Conservation (phyloP, 257 asterid genomes). For the Leptodermis oblonga region DNA sequence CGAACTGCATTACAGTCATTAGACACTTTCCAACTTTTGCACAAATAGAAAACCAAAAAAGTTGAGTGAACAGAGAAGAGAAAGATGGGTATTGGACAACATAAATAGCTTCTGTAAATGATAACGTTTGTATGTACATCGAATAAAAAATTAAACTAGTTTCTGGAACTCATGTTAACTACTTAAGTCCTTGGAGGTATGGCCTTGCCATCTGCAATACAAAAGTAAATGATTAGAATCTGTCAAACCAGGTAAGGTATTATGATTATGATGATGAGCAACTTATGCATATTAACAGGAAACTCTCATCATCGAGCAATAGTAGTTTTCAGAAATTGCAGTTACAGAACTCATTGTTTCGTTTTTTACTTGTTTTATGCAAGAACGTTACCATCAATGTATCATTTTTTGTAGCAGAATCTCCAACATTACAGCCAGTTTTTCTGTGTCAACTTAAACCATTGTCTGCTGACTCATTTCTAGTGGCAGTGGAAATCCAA, state of each 20-base stretch:
- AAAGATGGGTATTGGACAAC: conserved; percentile 17
- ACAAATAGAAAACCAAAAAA: conserved; percentile 2
- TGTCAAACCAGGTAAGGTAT: background rate
- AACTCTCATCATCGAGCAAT: background rate
- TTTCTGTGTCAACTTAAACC: background rate
- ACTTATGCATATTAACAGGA: background rate
- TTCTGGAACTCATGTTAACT: conserved; percentile 32
- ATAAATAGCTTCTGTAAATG: conserved; percentile 34
- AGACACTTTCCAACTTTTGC: conserved; percentile 10
- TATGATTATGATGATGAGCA: background rate
- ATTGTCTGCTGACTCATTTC: background rate
- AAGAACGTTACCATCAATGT: background rate
- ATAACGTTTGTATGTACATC: conserved; percentile 34
- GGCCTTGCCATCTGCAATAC: conserved; percentile 88
- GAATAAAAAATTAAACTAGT: conserved; percentile 29
- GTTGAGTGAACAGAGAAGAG: background rate
- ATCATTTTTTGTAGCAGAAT: background rate
- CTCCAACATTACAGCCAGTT: background rate
- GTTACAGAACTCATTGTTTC: background rate
- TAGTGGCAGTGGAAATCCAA: background rate
- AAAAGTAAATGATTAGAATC: conserved; percentile 17
- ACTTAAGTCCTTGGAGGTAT: conserved; percentile 68
- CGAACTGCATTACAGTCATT: background rate
- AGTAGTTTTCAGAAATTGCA: background rate
- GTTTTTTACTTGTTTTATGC: background rate